Percentiles rank a stretch among this genome's conserved stretches.
Conservation (phyloP, 2,329 filamentous ascomycete genomes). For the Sclerotinia borealis region DNA sequence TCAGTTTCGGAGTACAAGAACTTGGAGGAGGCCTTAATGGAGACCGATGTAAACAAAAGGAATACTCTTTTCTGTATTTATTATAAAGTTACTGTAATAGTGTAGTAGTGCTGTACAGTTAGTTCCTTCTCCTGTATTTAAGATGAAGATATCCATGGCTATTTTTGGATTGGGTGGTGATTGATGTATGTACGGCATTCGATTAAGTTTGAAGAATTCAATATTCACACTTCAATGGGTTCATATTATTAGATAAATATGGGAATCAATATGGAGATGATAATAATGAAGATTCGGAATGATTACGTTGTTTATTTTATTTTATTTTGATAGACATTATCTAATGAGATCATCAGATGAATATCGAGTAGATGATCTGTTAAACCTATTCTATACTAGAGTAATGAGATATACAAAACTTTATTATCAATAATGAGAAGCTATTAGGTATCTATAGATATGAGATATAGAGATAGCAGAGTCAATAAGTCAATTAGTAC, state of each 20-base stretch:
- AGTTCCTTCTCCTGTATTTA: not conserved
- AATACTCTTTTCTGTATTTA: not conserved
- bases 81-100: no score
- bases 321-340: not conserved
- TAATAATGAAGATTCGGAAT: not conserved
- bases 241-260: constrained; percentile 4
- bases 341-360: not conserved
- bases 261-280: not conserved
- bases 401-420: no score
- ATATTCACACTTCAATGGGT: not conserved
- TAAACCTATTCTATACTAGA: no score
- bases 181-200: no score
- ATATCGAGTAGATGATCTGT: no score
- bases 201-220: not conserved
- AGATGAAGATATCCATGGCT: not conserved
- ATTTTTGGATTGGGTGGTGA: not conserved
- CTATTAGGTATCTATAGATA: no score
- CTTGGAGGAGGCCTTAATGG: not conserved
- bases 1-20: not conserved
- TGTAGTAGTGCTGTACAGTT: not conserved
- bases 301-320: not conserved
- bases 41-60: not conserved
- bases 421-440: no score
- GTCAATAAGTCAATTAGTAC: no score
- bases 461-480: no score